phyloP scores from a whole-genome alignment of 2,329 filamentous ascomycete genomes.

The Colletotrichum sp. region DNA sequence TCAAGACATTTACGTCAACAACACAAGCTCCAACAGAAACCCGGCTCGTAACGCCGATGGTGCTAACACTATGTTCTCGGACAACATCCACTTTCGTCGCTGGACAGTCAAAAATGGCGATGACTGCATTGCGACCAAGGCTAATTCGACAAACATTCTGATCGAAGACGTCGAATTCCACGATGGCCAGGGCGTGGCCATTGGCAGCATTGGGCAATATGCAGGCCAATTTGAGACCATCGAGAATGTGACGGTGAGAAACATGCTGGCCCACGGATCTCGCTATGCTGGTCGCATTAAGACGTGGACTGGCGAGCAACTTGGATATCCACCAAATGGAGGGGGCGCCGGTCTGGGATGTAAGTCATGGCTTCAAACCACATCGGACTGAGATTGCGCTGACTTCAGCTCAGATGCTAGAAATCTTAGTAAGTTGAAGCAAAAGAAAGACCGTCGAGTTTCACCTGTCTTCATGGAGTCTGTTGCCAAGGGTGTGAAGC shows the following conservation, averaged over 20 bases:
- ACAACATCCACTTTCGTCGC: constrained; percentile 52
- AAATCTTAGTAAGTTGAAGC: not conserved
- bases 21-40: constrained; percentile 36
- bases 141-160: constrained; percentile 57
- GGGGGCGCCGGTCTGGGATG: not conserved
- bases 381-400: too few species aligned
- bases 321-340: not conserved
- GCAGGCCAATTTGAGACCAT: constrained; percentile 21
- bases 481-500: too few species aligned
- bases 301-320: not conserved
- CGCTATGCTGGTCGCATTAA: not conserved
- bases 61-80: constrained; percentile 54
- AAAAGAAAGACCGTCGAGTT: too few species aligned
- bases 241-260: not conserved
- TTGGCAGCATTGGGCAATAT: constrained; percentile 63
- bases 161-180: constrained; percentile 53
- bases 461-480: too few species aligned
- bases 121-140: constrained; percentile 57
- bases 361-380: not conserved
- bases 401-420: not conserved
- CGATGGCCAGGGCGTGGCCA: constrained; percentile 53
- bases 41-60: constrained; percentile 42
- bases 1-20: constrained; percentile 57
- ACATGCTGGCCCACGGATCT: not conserved
- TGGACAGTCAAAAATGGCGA: constrained; percentile 57